Evolutionary conservation across 2,329 filamentous ascomycete species (phyloP).

Genomic region (Talaromyces funiculosus): DNA sequence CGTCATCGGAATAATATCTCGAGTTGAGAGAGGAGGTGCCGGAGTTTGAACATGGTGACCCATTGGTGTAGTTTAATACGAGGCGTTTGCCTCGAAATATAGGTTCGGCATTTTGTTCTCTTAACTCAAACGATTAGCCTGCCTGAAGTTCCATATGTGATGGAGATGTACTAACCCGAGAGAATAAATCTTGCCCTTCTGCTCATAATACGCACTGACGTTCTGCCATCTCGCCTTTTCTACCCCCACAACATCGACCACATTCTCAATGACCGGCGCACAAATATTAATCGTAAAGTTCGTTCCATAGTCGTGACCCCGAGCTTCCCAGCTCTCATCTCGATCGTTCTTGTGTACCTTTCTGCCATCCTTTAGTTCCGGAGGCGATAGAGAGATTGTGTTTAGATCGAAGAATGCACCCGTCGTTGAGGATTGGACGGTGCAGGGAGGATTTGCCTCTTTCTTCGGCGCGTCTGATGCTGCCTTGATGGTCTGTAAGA

Average conservation of each 20-base stretch:
- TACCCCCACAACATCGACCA: conserved; percentile 44
- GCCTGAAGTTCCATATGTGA: no score
- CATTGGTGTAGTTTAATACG: conserved; percentile 69
- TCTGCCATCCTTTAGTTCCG: conserved; percentile 37
- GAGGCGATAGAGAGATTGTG: conserved; percentile 49
- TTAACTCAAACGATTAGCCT: conserved; percentile 16
- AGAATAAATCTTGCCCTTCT: conserved; percentile 40
- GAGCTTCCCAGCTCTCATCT: conserved; percentile 44
- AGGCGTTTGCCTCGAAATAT: conserved; percentile 54
- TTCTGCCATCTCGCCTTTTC: conserved; percentile 38
- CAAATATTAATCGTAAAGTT: conserved; percentile 51
- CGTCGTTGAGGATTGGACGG: conserved; percentile 56
- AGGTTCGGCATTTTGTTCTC: conserved; percentile 41
- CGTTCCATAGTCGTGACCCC: conserved; percentile 45
- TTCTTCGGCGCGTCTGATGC: conserved; percentile 17
- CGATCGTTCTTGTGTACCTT: conserved; percentile 34
- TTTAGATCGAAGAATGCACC: conserved; percentile 61
- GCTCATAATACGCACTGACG: conserved; percentile 46
- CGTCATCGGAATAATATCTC: conserved; percentile 11
- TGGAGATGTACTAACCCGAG: conserved; percentile 36
- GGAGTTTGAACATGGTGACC: conserved; percentile 58
- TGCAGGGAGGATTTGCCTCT: conserved; percentile 51
- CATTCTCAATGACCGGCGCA: conserved; percentile 43
- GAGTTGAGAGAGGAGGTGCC: conserved; percentile 16
- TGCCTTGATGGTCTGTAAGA: conserved; percentile 6